These are phyloP conservation scores for Penicillium arizonense DNA, from an alignment of 495 filamentous ascomycete species.

Conservation along the genomic window DNA sequence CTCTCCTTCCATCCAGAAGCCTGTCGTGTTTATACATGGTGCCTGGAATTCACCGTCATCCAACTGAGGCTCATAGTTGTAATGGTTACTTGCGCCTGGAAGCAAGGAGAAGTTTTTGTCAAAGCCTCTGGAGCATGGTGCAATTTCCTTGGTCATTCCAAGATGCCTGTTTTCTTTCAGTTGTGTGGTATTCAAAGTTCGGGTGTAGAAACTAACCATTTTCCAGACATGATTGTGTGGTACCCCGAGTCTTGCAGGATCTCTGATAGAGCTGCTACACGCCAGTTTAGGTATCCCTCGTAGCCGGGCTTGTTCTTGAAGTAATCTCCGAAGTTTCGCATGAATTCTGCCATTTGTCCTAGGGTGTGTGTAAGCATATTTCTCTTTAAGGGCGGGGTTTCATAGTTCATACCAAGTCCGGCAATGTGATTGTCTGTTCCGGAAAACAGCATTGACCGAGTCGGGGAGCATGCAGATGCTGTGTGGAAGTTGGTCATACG, in stretches of 20 bases:
- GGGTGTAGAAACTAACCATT: slow-evolving; percentile 29
- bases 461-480: slow-evolving; percentile 34
- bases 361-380: background rate
- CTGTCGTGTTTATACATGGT: slow-evolving; percentile 3
- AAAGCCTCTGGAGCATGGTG: slow-evolving; percentile 12
- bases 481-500: slow-evolving; percentile 30
- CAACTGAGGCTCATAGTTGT: slow-evolving; percentile 45
- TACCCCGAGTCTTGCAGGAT: slow-evolving; percentile 51
- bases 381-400: too few species aligned
- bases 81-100: slow-evolving; percentile 47
- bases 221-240: slow-evolving; percentile 51
- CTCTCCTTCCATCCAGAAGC: background rate
- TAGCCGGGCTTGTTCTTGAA: slow-evolving; percentile 45
- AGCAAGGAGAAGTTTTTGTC: slow-evolving; percentile 28
- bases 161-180: slow-evolving; percentile 6
- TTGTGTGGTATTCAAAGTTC: background rate
- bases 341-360: slow-evolving; percentile 17
- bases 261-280: slow-evolving; percentile 50
- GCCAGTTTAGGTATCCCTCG: slow-evolving; percentile 55
- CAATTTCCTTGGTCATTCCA: slow-evolving; percentile 1
- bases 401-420: slow-evolving; percentile 8
- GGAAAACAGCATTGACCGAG: slow-evolving; percentile 43
- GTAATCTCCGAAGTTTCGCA: slow-evolving; percentile 12
- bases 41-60: slow-evolving; percentile 3
- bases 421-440: slow-evolving; percentile 51